Evolutionary conservation across 2,329 filamentous ascomycete genomes (phyloP).

Genomic region (Blumeria hordei): DNA sequence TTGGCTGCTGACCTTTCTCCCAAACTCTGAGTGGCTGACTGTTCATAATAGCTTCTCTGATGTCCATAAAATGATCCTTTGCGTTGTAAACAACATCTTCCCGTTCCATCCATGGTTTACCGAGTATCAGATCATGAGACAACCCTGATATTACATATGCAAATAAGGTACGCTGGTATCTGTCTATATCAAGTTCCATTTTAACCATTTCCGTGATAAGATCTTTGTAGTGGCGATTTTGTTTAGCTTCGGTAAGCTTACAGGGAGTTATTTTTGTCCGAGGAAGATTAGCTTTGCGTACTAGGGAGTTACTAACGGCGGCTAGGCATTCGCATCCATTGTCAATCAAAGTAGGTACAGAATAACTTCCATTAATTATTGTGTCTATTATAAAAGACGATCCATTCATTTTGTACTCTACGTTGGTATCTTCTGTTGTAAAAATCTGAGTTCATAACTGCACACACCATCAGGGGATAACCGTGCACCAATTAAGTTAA

Average conservation of each 20-base stretch:
- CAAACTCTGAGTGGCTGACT: not conserved
- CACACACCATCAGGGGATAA: no score
- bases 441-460: no score
- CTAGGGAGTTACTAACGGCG: not conserved
- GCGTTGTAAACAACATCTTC: not conserved
- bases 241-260: not conserved
- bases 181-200: not conserved
- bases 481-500: no score
- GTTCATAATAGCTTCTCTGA: not conserved
- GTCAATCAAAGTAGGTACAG: not conserved
- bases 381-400: not conserved
- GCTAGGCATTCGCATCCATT: not conserved
- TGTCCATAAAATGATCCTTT: not conserved
- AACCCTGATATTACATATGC: not conserved
- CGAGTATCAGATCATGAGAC: not conserved
- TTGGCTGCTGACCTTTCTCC: not conserved
- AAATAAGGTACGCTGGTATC: not conserved
- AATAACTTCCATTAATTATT: not conserved
- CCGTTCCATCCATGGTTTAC: not conserved
- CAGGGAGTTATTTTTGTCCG: not conserved
- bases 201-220: not conserved
- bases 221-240: not conserved
- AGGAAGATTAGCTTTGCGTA: not conserved
- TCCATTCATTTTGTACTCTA: not conserved
- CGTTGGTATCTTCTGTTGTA: no score